Conservation (phyloP, 192 early-diverging fungal species). For the Backusella liffmaniae region DNA sequence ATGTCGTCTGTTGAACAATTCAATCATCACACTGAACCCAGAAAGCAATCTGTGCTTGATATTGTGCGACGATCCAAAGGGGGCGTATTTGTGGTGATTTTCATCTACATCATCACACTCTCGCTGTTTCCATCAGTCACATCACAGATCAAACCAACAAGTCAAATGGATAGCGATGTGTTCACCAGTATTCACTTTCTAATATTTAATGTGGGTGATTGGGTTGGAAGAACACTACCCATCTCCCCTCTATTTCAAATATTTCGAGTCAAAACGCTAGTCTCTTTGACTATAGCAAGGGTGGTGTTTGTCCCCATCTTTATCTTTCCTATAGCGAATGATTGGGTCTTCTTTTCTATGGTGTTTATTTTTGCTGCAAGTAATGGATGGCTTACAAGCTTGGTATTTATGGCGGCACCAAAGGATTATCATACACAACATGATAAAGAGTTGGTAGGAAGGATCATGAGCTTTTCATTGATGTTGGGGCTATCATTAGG, state of each 20-base stretch:
- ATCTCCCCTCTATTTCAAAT: constrained; percentile 47
- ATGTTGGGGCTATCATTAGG: constrained; percentile 67
- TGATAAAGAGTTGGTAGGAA: constrained; percentile 55
- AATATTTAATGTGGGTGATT: constrained; percentile 71
- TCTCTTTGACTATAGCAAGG: constrained; percentile 45
- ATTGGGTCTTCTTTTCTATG: constrained; percentile 50
- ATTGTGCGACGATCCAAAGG: constrained; percentile 21
- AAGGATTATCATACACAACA: constrained; percentile 16
- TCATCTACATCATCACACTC: constrained; percentile 67
- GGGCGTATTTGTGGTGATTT: constrained; percentile 48
- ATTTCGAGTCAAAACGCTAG: constrained; percentile 40
- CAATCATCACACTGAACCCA: neutral
- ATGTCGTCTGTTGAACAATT: neutral
- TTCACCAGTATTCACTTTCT: constrained; percentile 75
- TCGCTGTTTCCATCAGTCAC: constrained; percentile 76
- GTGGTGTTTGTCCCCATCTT: constrained; percentile 64
- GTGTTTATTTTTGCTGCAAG: constrained; percentile 59
- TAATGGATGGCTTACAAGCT: constrained; percentile 65
- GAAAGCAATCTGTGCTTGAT: neutral
- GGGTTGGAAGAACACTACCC: constrained; percentile 57
- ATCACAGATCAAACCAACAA: constrained; percentile 53
- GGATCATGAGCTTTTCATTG: constrained; percentile 63
- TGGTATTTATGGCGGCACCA: constrained; percentile 62
- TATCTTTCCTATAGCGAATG: constrained; percentile 43
- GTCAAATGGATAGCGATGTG: constrained; percentile 47